These are phyloP conservation scores for Ampelocalamus luodianensis DNA, from an alignment of 176 grass and related monocot species.

Conservation along the genomic window DNA sequence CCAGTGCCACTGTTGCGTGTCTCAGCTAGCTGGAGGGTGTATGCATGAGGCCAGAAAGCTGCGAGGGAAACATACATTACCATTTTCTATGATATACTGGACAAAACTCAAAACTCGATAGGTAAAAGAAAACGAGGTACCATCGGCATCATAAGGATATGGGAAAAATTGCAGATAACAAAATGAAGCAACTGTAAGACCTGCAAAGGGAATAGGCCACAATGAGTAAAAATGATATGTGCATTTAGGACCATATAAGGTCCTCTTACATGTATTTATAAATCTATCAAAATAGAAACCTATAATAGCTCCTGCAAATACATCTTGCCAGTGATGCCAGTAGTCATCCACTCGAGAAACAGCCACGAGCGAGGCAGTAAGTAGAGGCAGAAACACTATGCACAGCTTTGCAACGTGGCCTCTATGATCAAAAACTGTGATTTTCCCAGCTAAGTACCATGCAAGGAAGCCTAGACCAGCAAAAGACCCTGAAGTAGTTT, in stretches of 20 bases:
- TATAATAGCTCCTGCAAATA: constrained; percentile 67
- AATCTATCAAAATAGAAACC: constrained; percentile 46
- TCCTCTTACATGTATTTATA: background rate
- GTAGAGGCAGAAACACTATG: constrained; percentile 68
- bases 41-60: constrained; percentile 85
- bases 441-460: constrained; percentile 85
- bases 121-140: constrained; percentile 28
- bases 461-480: constrained; percentile 86
- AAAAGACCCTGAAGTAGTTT: constrained; percentile 65
- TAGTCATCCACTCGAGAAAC: constrained; percentile 91
- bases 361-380: constrained; percentile 68
- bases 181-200: constrained; percentile 71
- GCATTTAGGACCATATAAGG: background rate
- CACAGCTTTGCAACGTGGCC: constrained; percentile 84
- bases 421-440: constrained; percentile 68
- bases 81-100: background rate
- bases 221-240: background rate
- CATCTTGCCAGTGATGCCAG: constrained; percentile 96
- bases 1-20: constrained; percentile 43
- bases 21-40: constrained; percentile 56
- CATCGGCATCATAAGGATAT: constrained; percentile 67
- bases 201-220: constrained; percentile 48
- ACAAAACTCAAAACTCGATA: constrained; percentile 4
- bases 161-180: constrained; percentile 93
- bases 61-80: background rate